These are phyloP conservation scores for Fusarium lyarnte DNA, from an alignment of 2,329 filamentous ascomycete species.

Conservation along the genomic window DNA sequence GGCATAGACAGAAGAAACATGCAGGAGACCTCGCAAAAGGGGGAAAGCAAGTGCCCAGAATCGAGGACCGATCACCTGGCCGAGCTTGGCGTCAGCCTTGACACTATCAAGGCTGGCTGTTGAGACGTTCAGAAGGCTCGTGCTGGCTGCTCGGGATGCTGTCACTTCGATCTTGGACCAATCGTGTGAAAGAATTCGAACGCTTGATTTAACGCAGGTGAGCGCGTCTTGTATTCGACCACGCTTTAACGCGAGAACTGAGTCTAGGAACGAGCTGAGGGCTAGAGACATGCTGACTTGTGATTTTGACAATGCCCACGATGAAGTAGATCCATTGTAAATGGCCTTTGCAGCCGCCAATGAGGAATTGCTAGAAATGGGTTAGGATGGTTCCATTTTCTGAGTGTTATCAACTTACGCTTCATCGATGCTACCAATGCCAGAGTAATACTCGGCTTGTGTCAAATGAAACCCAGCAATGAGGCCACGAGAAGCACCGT, in stretches of 20 bases:
- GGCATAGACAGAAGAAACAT: slow-evolving; percentile 81
- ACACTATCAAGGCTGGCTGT: slow-evolving; percentile 44
- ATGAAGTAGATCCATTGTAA: slow-evolving; percentile 42
- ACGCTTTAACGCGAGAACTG: slow-evolving; percentile 70
- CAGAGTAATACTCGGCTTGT: slow-evolving; percentile 78
- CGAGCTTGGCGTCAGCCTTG: slow-evolving; percentile 35
- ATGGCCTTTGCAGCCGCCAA: slow-evolving; percentile 54
- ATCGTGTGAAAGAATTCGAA: slow-evolving; percentile 65
- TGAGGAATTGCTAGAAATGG: slow-evolving; percentile 39
- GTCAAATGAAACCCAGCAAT: slow-evolving; percentile 70
- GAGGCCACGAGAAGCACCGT: slow-evolving; percentile 51
- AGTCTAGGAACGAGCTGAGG: slow-evolving; percentile 64
- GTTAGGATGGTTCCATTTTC: slow-evolving; percentile 14
- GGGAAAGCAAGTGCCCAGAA: slow-evolving; percentile 84
- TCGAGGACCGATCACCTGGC: slow-evolving; percentile 58
- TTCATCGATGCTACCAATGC: slow-evolving; percentile 71
- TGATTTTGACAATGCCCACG: slow-evolving; percentile 49
- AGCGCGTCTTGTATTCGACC: slow-evolving; percentile 69
- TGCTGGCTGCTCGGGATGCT: slow-evolving; percentile 20
- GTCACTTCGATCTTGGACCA: slow-evolving; percentile 62
- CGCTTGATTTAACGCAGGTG: slow-evolving; percentile 64
- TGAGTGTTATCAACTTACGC: slow-evolving; percentile 52
- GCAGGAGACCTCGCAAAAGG: slow-evolving; percentile 75
- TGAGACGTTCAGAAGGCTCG: slow-evolving; percentile 44
- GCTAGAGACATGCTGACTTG: slow-evolving; percentile 47